Base-by-base conservation (phyloP, 176 grass and related monocot genomes). In the Raddia guianensis region DNA sequence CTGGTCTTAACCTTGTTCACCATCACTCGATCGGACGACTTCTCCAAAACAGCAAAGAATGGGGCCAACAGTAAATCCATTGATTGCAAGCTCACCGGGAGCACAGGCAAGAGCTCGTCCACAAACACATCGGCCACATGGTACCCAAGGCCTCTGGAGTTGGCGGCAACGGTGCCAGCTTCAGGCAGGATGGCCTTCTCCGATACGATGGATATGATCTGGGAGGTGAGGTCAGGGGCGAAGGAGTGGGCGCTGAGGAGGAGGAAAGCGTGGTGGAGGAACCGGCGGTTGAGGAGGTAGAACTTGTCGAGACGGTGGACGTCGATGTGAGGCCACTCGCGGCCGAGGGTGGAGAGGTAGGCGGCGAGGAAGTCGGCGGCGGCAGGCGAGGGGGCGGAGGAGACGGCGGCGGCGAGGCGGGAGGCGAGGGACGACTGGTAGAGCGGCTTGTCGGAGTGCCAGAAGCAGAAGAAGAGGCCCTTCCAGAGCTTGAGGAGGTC, bases 401-500 rank as follows among this genome's bases (percentile, higher is more conserved):
- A 92, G 72, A 98, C 79, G 18, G 88, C 78, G 9, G 88, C 63
- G 8, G 92, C 92, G 40, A 99, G 89, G 68, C 92, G 89, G 57
- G 83, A 53, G 76, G 90, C 92, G 62, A 99, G 90, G 53, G 83
- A 70, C 58, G 76, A 76, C 65, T 99, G 96, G 75, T 89, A 88
- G 15, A 84, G 84, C 33, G 90, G 76, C 81, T 89, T 95, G 75
- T 99, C 96, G 40, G 92, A 80, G 88, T 99, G 96, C 96, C 96
- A 95, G 86, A 95, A 91, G 88, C 96, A 95, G 78, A 90, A 98
- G 92, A 98, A 99, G 88, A 99, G 72, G 33, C 92, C 96, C 90
- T 95, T 99, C 96, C 92, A 99, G 84, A 99, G 87, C 89, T 90
- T 95, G 67, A 93, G 74, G 33, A 99, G 90, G 65, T 92, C 80